phyloP scores from a whole-genome alignment of 441 rosid species.

The Arabidopsis hybrid region DNA sequence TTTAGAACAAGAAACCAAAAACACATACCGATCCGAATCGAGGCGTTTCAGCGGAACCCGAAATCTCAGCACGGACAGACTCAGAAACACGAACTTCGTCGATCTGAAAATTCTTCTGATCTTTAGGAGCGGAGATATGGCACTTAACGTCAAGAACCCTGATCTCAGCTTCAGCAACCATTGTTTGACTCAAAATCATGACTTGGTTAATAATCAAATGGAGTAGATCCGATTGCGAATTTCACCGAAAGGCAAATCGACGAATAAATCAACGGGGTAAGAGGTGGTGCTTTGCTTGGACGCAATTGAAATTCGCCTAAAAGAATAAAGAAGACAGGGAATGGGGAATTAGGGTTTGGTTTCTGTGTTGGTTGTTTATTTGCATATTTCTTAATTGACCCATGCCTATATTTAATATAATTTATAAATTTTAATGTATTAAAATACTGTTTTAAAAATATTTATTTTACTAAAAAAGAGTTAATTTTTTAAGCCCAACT shows the following conservation, averaged over 20 bases:
- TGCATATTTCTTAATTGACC: neutral
- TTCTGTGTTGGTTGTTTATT: constrained; percentile 42
- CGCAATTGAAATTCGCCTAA: constrained; percentile 42
- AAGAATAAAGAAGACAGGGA: constrained; percentile 29
- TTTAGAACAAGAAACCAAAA: constrained; percentile 30
- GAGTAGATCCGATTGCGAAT: constrained; percentile 36
- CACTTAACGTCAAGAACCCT: constrained; percentile 63
- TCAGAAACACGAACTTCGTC: constrained; percentile 51
- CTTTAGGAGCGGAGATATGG: constrained; percentile 50
- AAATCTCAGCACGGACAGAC: constrained; percentile 45
- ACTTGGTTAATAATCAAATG: neutral
- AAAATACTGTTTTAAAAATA: too few species aligned
- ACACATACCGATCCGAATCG: constrained; percentile 46
- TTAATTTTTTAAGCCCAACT: too few species aligned
- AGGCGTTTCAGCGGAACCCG: constrained; percentile 44
- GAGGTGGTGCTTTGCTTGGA: constrained; percentile 32
- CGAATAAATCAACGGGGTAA: constrained; percentile 6
- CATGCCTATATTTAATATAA: neutral
- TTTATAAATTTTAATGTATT: neutral
- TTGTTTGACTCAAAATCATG: constrained; percentile 58
- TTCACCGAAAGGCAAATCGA: constrained; percentile 5
- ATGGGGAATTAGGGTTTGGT: constrained; percentile 38
- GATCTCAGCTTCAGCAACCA: constrained; percentile 65
- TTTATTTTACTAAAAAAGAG: too few species aligned
- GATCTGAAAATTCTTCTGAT: constrained; percentile 53